Base-by-base conservation (phyloP, 495 filamentous ascomycete genomes). In the Trichoderma parareesei region DNA sequence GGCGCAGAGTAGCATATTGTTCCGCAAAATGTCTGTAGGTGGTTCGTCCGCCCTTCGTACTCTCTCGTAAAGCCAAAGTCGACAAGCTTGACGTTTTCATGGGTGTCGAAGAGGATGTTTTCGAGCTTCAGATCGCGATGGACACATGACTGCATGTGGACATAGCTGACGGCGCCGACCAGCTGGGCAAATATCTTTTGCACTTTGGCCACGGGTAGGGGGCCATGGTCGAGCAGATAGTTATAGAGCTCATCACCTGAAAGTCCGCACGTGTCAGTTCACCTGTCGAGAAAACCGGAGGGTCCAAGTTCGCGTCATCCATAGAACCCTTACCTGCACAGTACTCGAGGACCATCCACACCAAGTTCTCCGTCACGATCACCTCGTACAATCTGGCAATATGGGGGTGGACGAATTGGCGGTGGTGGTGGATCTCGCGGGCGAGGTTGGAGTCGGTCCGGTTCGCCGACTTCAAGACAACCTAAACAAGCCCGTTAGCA, bases 41-140 rank as follows among this genome's bases (percentile, higher is more conserved):
- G 94, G 77, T 91, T 97, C 62, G 92, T 83, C 68, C 93, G 94
- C 37, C 92, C 92, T 72, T 97, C 92, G 74, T 98, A 98, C 75
- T 98, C 94, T 65, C 94, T 82, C 11, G 94, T 98, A 72, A 98
- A 98, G 9, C 94, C 94, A 75, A 98, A 98, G 72, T 98, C 94
- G 73, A 92, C 94, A n/a, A 98, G 81, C 78, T 98, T 98, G 68
- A 98, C 94, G 72, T 98, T 97, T 71, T 93, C 93, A 69, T 97
- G 81, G 75, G 97, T 98, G 78, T 98, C 94, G 64, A 98, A 84
- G 44, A 98, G 80, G 57, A 98, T 97, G 68, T 98, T 98, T 73
- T 98, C 94, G 66, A 98, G 81, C 76, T 98, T 98, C 13, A 98
- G 79, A 72, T 98, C 94, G 60, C 94, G 90, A 76, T 98, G 94